Conservation (phyloP, 1,139 yeast species). For the Protomyces inouyei region DNA sequence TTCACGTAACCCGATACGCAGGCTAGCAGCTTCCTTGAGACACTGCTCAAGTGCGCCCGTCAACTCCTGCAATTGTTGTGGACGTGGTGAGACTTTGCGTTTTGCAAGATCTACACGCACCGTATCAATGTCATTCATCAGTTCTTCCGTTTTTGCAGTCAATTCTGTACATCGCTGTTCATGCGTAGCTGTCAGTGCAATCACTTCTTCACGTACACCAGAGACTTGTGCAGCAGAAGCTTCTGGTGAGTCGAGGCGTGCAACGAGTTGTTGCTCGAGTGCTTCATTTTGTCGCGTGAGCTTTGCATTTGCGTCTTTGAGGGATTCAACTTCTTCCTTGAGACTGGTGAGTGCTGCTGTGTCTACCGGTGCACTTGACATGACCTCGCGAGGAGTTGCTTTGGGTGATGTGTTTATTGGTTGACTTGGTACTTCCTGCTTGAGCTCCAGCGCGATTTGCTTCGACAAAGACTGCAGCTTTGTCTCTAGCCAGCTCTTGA, state of each 20-base stretch:
- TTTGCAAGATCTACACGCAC: conserved; percentile 87
- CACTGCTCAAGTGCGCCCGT: conserved; percentile 62
- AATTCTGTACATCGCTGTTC: conserved; percentile 37
- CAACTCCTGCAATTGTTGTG: conserved; percentile 65
- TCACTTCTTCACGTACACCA: conserved; percentile 13
- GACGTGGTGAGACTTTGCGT: conserved; percentile 79
- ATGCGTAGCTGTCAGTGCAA: conserved; percentile 10
- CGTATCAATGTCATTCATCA: conserved; percentile 88
- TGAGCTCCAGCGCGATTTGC: neutral
- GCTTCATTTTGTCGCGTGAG: neutral
- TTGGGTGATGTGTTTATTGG: neutral
- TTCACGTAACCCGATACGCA: conserved; percentile 57
- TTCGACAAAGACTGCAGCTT: neutral
- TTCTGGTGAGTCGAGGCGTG: neutral
- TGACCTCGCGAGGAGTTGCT: neutral
- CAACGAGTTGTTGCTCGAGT: neutral
- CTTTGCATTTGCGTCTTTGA: neutral
- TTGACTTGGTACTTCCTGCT: neutral
- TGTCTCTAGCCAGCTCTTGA: neutral
- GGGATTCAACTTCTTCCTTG: neutral
- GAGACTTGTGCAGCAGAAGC: neutral
- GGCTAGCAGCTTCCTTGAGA: conserved; percentile 47
- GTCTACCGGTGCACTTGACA: too few relatives aligned
- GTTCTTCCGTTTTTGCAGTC: conserved; percentile 77
- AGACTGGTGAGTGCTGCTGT: neutral